Evolutionary conservation across 1,284 basidiomycete genomes (phyloP).

Genomic region (Rhodotorula sp.): DNA sequence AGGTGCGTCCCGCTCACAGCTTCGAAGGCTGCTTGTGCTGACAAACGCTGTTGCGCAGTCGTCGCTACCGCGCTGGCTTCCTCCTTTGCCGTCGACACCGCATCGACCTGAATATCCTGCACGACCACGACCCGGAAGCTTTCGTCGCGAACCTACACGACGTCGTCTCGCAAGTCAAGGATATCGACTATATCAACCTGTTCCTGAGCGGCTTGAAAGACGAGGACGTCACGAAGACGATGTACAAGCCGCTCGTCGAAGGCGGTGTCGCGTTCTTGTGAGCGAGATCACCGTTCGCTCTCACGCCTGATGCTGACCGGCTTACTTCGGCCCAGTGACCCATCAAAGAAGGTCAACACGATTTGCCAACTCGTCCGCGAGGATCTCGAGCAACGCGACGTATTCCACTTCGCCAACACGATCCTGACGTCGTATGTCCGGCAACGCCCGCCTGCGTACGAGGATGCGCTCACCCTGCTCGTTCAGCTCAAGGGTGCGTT

Average conservation of each 20-base stretch:
- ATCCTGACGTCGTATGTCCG: slow-evolving; percentile 91
- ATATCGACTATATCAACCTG: slow-evolving; percentile 89
- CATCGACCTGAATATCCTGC: slow-evolving; percentile 82
- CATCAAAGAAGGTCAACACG: slow-evolving; percentile 59
- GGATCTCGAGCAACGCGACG: slow-evolving; percentile 68
- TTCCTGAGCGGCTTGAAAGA: slow-evolving; percentile 80
- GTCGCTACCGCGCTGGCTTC: slow-evolving; percentile 77
- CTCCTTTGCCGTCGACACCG: slow-evolving; percentile 87
- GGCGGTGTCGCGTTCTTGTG: background rate
- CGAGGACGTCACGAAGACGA: slow-evolving; percentile 49
- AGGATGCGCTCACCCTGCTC: slow-evolving; percentile 75
- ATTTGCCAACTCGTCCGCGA: slow-evolving; percentile 76
- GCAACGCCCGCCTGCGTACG: slow-evolving; percentile 87
- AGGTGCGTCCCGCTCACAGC: slow-evolving; percentile 57
- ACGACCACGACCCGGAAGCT: slow-evolving; percentile 69
- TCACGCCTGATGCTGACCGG: background rate
- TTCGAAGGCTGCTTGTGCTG: background rate
- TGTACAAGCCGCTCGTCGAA: slow-evolving; percentile 46
- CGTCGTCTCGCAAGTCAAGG: slow-evolving; percentile 80
- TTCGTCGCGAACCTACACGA: slow-evolving; percentile 64
- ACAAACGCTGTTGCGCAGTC: slow-evolving; percentile 31
- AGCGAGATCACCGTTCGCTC: too few species aligned
- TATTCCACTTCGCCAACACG: slow-evolving; percentile 80
- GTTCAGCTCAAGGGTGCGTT: slow-evolving; percentile 68
- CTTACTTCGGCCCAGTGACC: slow-evolving; percentile 43